Conservation (phyloP, 192 early-diverging fungal genomes). For the Backusella liffmaniae region DNA sequence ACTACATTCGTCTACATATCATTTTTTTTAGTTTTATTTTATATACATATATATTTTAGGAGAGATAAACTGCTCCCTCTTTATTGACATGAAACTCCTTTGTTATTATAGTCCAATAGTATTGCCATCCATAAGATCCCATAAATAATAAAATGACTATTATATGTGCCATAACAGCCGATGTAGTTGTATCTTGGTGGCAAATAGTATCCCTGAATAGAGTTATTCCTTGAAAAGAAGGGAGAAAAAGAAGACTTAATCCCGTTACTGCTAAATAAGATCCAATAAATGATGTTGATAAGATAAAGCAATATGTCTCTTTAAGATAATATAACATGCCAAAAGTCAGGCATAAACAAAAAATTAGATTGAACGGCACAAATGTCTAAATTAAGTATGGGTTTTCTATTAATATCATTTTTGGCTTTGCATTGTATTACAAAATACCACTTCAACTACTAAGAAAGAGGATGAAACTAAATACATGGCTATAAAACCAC, state of each 20-base stretch:
- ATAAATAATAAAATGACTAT: neutral
- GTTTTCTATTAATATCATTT: neutral
- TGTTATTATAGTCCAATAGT: conserved; percentile 2
- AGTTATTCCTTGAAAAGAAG: neutral
- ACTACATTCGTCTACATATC: neutral
- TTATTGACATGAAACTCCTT: neutral
- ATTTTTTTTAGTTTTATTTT: neutral
- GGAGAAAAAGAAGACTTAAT: neutral
- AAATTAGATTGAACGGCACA: neutral
- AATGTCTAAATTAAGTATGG: neutral
- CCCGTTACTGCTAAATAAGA: neutral
- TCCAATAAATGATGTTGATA: neutral
- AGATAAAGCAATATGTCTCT: neutral
- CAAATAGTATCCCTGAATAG: neutral
- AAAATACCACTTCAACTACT: neutral
- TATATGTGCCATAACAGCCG: neutral
- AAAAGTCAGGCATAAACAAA: neutral
- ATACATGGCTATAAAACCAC: neutral
- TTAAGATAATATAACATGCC: neutral
- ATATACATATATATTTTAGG: neutral
- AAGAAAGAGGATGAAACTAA: neutral
- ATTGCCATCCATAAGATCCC: neutral
- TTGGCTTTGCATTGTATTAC: neutral
- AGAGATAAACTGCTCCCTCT: neutral
- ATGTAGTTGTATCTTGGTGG: neutral